A percentile compares a stretch with the other conserved stretches of the same genome.
These are phyloP conservation scores for Candida sphagnicola DNA, from an alignment of 805 yeast species.

Conservation along the genomic window DNA sequence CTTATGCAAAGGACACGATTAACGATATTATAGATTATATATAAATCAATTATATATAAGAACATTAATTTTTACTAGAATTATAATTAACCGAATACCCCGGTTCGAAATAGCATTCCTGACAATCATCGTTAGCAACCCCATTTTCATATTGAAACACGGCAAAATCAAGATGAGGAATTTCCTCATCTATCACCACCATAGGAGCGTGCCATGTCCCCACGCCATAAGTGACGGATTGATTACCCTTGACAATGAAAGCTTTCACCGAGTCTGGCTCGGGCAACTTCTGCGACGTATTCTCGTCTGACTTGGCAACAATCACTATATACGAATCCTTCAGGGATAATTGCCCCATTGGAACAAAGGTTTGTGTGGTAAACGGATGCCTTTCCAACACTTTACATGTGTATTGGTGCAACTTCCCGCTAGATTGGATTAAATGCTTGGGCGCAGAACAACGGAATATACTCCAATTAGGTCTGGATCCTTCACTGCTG, in stretches of 20 bases:
- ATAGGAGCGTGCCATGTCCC: conserved; percentile 97
- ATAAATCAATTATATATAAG: conserved; percentile 9
- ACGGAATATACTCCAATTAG: conserved; percentile 81
- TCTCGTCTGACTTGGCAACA: conserved; percentile 56
- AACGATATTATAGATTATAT: conserved; percentile 37
- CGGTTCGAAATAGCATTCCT: conserved; percentile 69
- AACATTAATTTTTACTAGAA: not conserved
- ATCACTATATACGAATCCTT: conserved; percentile 69
- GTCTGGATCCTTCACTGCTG: conserved; percentile 45
- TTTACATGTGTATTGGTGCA: conserved; percentile 43
- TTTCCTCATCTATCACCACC: conserved; percentile 68
- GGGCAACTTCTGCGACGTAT: conserved; percentile 46
- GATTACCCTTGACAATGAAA: conserved; percentile 75
- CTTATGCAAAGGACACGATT: conserved; percentile 31
- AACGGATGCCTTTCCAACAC: conserved; percentile 90
- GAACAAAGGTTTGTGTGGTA: conserved; percentile 86
- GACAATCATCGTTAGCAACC: conserved; percentile 72
- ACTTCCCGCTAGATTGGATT: conserved; percentile 21
- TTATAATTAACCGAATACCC: conserved; percentile 40
- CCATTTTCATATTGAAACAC: conserved; percentile 88
- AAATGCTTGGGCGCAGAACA: conserved; percentile 74
- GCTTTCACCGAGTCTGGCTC: conserved; percentile 60
- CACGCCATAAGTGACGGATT: conserved; percentile 83
- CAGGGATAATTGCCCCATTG: conserved; percentile 63
- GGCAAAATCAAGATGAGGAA: conserved; percentile 64